Conservation (phyloP, 1,139 yeast species). For the Blastobotrys arbuscula region DNA sequence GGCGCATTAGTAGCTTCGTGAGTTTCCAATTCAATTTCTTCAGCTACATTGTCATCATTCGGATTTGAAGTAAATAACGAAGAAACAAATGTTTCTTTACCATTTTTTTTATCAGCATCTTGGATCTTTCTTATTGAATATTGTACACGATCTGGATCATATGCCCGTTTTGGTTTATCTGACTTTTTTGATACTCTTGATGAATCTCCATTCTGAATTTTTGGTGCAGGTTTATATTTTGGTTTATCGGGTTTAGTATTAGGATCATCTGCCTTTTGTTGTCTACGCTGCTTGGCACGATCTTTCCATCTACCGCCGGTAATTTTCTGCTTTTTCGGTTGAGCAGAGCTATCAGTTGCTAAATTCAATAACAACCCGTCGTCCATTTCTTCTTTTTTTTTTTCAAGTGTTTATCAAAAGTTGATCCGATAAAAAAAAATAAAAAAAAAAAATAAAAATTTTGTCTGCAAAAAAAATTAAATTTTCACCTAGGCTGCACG, state of each 20-base stretch:
- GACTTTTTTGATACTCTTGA: neutral
- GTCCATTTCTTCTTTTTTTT: constrained; percentile 23
- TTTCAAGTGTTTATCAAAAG: neutral
- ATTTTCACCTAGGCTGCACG: too few relatives aligned
- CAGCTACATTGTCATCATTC: constrained; percentile 16
- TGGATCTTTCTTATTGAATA: constrained; percentile 4
- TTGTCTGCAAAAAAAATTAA: neutral
- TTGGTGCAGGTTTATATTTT: neutral
- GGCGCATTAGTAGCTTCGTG: constrained; percentile 82
- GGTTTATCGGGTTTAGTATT: neutral
- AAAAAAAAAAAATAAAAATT: neutral
- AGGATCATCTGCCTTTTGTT: constrained; percentile 2
- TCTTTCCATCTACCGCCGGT: constrained; percentile 83
- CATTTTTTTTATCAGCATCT: constrained; percentile 12
- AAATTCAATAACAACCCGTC: constrained; percentile 69
- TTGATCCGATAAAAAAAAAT: neutral
- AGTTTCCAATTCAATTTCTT: constrained; percentile 27
- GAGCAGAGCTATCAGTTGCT: constrained; percentile 36
- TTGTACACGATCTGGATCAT: constrained; percentile 1
- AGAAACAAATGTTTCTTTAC: constrained; percentile 59
- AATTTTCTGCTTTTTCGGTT: constrained; percentile 19
- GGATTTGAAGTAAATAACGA: constrained; percentile 77
- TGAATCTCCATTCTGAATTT: neutral
- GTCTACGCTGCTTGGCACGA: constrained; percentile 45
- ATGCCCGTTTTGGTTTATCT: constrained; percentile 1